Evolutionary conservation across 495 filamentous ascomycete species (phyloP), one percentile per base, ranked within the genome.

Genomic region (Aspergillus wentii): DNA sequence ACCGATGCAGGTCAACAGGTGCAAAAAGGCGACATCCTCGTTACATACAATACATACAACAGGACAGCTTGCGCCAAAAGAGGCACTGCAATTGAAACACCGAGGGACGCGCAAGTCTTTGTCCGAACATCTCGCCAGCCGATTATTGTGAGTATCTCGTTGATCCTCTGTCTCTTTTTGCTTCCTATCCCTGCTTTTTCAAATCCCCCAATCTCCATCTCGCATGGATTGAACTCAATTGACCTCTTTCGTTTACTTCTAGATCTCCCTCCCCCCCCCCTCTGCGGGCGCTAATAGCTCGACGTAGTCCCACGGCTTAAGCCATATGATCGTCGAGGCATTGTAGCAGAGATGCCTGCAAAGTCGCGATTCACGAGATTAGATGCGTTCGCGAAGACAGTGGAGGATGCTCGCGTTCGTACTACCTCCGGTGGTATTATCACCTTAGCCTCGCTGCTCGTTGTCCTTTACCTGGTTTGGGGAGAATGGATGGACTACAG

Each of bases 331-430:
- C 46, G 43, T 39, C 55, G 40, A 54, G n/a, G n/a, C n/a, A n/a
- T n/a, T n/a, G n/a, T 9, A 29, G 37, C 45, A 44, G 49, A 51
- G 14, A 76, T 76, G 73, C 62, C 70, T 46, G 61, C 68, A 49
- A 76, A 74, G 57, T 94, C 87, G 48, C 83, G 92, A 59, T 95
- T 98, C 58, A 95, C 86, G 31, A 83, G 86, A 70, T 84, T 98
- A 30, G 92, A 98, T 61, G 92, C 92, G 68, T 98, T 98, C 61
- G 92, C 89, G 23, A 98, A 98, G 64, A 98, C 92, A 23, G 92
- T 98, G 30, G 94, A 97, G 56, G 92, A 98, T 82, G 92, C 92
- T 44, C 79, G 94, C 43, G 78, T 97, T 61, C 85, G 94, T 52
- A 98, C 92, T n/a, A 97, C 94, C 9, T 92, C 87, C 9, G 92